phyloP scores from a whole-genome alignment of 2,329 filamentous ascomycete genomes.

The Coniochaeta sp. region DNA sequence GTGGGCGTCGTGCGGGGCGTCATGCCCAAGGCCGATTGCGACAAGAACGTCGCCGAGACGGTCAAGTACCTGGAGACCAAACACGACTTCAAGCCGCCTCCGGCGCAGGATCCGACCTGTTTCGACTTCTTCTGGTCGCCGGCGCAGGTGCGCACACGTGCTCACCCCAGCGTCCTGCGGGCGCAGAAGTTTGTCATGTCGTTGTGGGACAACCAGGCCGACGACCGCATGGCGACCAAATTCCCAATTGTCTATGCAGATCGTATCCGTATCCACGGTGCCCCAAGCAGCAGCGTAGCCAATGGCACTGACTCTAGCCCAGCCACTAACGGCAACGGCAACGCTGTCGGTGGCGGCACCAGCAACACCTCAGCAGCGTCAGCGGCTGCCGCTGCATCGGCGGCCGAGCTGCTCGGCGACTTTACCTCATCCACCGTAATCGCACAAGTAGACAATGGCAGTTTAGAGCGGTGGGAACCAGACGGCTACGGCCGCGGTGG shows the following conservation, averaged over 20 bases:
- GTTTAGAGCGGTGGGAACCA: background rate
- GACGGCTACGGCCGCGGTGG: conserved; percentile 55
- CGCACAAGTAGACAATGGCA: conserved; percentile 62
- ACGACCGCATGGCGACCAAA: conserved; percentile 50
- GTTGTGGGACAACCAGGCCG: conserved; percentile 50
- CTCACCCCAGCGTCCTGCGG: conserved; percentile 54
- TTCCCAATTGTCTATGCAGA: conserved; percentile 63
- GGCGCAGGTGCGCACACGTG: conserved; percentile 59
- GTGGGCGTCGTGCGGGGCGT: conserved; percentile 60
- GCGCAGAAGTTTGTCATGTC: conserved; percentile 61
- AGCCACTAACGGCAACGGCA: conserved; percentile 16
- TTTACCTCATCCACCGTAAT: conserved; percentile 41
- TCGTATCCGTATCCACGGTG: conserved; percentile 58
- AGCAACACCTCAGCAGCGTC: background rate
- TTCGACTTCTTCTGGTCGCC: conserved; percentile 71
- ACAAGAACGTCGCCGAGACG: conserved; percentile 50
- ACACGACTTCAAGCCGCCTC: conserved; percentile 43
- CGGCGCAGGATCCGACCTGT: conserved; percentile 56
- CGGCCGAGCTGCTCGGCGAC: conserved; percentile 21
- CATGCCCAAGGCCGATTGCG: conserved; percentile 47
- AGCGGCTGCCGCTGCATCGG: conserved; percentile 17
- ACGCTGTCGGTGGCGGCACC: background rate
- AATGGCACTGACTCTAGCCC: conserved; percentile 20
- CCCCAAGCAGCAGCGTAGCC: conserved; percentile 23
- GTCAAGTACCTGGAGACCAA: conserved; percentile 49